Evolutionary conservation across 2,329 filamentous ascomycete species (phyloP).

Genomic region (Colletotrichum sp.): DNA sequence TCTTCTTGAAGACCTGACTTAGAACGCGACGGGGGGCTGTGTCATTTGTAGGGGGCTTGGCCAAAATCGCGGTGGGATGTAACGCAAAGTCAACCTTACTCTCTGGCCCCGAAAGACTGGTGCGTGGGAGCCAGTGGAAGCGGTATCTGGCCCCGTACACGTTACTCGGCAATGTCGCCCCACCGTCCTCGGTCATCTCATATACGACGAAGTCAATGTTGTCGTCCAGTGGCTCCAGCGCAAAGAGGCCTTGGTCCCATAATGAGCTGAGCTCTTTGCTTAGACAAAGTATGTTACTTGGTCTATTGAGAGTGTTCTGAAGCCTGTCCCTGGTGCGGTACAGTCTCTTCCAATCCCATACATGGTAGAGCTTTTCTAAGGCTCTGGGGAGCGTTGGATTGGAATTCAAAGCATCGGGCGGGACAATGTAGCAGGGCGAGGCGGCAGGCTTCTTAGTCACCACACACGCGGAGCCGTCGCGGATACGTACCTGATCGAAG

Average conservation of each 20-base stretch:
- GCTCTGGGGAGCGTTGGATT: not conserved
- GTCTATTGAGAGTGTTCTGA: not conserved
- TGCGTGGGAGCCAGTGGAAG: not conserved
- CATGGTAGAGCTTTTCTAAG: not conserved
- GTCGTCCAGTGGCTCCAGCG: not conserved
- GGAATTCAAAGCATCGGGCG: not conserved
- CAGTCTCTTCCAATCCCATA: not conserved
- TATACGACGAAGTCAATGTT: not conserved
- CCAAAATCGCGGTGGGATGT: fast-evolving
- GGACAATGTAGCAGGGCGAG: not conserved
- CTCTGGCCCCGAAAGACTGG: not conserved
- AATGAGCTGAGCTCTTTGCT: not conserved
- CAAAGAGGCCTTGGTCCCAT: not conserved
- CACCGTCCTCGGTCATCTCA: not conserved
- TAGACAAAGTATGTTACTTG: not conserved
- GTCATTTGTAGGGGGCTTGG: not conserved
- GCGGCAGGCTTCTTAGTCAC: not conserved
- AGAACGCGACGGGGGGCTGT: not conserved
- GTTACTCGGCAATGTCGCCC: fast-evolving
- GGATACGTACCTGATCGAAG: not conserved
- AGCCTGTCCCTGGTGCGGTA: not conserved
- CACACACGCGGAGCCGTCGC: not conserved
- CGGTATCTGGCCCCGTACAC: not conserved
- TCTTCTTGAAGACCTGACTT: not conserved
- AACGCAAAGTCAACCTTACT: fast-evolving